A percentile compares a stretch with the other conserved stretches of the same genome.
These are phyloP conservation scores for Rhodotorula sp. DNA, from an alignment of 1,284 basidiomycete species.

Conservation along the genomic window DNA sequence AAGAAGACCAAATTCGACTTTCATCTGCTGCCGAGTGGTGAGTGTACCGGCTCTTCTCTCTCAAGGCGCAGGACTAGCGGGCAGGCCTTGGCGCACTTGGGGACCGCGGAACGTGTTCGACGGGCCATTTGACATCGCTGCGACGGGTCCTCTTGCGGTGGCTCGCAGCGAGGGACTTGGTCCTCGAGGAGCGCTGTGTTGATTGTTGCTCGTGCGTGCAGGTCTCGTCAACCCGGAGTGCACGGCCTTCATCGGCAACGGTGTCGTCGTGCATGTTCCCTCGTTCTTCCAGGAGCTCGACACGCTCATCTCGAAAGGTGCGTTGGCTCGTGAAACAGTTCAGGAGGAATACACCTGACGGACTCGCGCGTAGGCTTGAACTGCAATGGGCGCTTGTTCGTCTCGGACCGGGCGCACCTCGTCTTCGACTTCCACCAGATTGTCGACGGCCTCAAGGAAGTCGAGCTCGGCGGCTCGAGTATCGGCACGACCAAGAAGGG, in stretches of 20 bases:
- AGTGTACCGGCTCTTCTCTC: constrained; percentile 45
- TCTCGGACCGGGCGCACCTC: constrained; percentile 94
- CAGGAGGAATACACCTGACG: fast-evolving
- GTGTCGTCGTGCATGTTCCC: constrained; percentile 92
- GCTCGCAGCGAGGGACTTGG: too few species aligned
- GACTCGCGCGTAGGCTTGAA: constrained; percentile 64
- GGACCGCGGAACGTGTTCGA: too few species aligned
- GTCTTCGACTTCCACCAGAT: constrained; percentile 99
- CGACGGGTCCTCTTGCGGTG: background rate
- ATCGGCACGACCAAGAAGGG: constrained; percentile 98
- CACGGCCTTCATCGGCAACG: constrained; percentile 84
- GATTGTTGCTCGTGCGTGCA: too few species aligned
- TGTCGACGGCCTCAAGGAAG: constrained; percentile 96
- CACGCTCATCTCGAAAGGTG: constrained; percentile 79
- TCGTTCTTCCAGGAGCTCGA: constrained; percentile 95
- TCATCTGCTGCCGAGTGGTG: constrained; percentile 90
- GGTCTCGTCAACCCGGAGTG: constrained; percentile 88
- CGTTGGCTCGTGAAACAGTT: background rate
- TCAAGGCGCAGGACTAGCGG: too few species aligned
- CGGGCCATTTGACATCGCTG: too few species aligned
- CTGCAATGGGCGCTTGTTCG: constrained; percentile 79
- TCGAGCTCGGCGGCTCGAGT: constrained; percentile 88
- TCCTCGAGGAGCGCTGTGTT: too few species aligned
- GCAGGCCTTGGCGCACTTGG: background rate
- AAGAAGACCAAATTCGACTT: constrained; percentile 87